phyloP scores from a whole-genome alignment of 768 basidiomycete species.

The Paxillus rubicundulus region DNA sequence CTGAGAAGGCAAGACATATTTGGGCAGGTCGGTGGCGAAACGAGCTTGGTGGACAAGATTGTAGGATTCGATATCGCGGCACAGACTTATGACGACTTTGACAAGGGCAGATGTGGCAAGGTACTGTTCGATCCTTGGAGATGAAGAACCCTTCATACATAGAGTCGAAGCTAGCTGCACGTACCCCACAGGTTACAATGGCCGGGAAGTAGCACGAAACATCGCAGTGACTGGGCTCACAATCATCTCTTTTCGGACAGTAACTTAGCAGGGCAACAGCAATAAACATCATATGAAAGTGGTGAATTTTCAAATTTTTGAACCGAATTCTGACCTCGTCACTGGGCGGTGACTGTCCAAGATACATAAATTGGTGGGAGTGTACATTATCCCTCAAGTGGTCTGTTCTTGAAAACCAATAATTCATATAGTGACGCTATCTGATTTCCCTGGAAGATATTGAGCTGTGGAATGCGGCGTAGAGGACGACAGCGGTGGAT shows the following conservation, averaged over 20 bases:
- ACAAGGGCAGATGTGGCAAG: constrained; percentile 72
- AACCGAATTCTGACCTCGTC: no score
- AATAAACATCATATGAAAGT: no score
- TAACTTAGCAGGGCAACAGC: no score
- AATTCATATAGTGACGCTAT: constrained; percentile 90
- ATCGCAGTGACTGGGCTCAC: no score
- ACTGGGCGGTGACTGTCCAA: no score
- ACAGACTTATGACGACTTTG: constrained; percentile 62
- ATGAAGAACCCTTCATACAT: no score
- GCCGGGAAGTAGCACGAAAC: no score
- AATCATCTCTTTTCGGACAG: no score
- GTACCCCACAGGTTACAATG: no score
- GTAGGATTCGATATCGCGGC: constrained; percentile 56
- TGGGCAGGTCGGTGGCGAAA: constrained; percentile 60
- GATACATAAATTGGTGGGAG: no score
- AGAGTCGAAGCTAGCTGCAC: no score
- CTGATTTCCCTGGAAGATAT: constrained; percentile 71
- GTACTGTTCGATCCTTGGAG: constrained; percentile 75
- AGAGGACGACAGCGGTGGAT: constrained; percentile 6
- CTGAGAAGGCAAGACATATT: constrained; percentile 71
- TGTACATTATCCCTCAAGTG: constrained; percentile 16
- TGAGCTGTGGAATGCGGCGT: background rate
- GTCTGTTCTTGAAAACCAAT: constrained; percentile 72
- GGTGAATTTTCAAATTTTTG: no score
- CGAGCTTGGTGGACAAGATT: constrained; percentile 67